Evolutionary conservation across 768 basidiomycete genomes (phyloP).

Genomic region (Exsudoporus frostii): DNA sequence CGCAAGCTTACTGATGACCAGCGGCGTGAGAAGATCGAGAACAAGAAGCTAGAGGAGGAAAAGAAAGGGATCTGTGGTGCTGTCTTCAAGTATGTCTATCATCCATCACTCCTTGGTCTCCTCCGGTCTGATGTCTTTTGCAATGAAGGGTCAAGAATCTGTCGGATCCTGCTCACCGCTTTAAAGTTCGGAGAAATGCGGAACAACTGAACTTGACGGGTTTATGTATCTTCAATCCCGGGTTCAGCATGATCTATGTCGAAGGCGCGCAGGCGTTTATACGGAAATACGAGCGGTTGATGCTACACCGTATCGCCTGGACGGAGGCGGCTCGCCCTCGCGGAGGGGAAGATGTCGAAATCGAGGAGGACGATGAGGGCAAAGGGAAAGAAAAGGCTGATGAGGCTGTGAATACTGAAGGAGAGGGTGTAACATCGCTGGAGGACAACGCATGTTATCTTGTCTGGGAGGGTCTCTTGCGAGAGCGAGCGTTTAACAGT

Average conservation of each 20-base stretch:
- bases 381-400: constrained; percentile 34
- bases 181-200: constrained; percentile 96
- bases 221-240: constrained; percentile 85
- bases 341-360: constrained; percentile 67
- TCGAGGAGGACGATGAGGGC: constrained; percentile 48
- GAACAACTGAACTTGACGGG: constrained; percentile 88
- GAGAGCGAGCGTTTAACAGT: constrained; percentile 74
- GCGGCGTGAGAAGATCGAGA: constrained; percentile 79
- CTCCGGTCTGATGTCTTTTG: not conserved
- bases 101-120: not conserved
- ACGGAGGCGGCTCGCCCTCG: constrained; percentile 84
- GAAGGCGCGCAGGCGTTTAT: constrained; percentile 88
- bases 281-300: constrained; percentile 81
- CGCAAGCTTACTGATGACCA: constrained; percentile 92
- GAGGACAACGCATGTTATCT: constrained; percentile 87
- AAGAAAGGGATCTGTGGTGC: constrained; percentile 79
- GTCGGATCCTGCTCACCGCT: constrained; percentile 88
- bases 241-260: constrained; percentile 88
- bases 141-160: constrained; percentile 75
- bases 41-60: constrained; percentile 84
- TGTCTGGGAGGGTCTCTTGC: constrained; percentile 89
- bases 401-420: constrained; percentile 19
- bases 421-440: constrained; percentile 41
- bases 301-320: constrained; percentile 89
- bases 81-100: constrained; percentile 78